phyloP scores from a whole-genome alignment of 495 filamentous ascomycete genomes.

The Talaromyces liani region DNA sequence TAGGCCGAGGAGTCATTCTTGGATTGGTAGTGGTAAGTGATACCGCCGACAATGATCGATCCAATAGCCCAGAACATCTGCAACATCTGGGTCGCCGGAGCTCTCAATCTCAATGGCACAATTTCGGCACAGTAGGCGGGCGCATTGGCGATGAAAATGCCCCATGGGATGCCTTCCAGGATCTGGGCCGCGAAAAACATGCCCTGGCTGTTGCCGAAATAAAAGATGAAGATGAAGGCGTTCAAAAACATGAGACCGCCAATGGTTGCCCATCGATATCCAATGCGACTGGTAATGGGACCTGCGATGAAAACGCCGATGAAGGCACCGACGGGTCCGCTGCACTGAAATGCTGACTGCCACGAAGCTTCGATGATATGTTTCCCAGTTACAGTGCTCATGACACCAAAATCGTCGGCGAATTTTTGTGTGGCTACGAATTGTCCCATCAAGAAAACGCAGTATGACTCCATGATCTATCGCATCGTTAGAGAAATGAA shows the following conservation, averaged over 20 bases:
- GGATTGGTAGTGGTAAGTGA: slow-evolving; percentile 35
- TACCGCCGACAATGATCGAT: slow-evolving; percentile 34
- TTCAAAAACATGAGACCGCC: slow-evolving; percentile 34
- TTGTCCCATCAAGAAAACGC: slow-evolving; percentile 35
- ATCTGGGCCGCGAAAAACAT: slow-evolving; percentile 38
- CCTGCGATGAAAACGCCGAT: slow-evolving; percentile 39
- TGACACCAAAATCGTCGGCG: slow-evolving; percentile 25
- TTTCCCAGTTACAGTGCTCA: slow-evolving; percentile 10
- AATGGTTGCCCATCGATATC: slow-evolving; percentile 40
- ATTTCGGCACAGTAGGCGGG: slow-evolving; percentile 40
- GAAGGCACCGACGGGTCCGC: slow-evolving; percentile 34
- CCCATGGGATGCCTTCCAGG: slow-evolving; percentile 42
- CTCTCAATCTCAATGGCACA: slow-evolving; percentile 35
- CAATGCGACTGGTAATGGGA: slow-evolving; percentile 37
- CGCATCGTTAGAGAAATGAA: slow-evolving; percentile 21
- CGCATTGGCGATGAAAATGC: slow-evolving; percentile 40
- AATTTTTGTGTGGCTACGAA: slow-evolving; percentile 35
- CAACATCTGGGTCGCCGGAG: slow-evolving; percentile 37
- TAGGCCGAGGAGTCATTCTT: slow-evolving; percentile 27
- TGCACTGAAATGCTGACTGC: slow-evolving; percentile 38
- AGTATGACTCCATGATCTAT: slow-evolving; percentile 42
- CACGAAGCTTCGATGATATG: slow-evolving; percentile 28
- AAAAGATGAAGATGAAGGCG: slow-evolving; percentile 40
- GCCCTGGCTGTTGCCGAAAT: slow-evolving; percentile 28
- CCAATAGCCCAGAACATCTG: slow-evolving; percentile 44